Evolutionary conservation across 2,329 filamentous ascomycete genomes (phyloP).

Genomic region (Colletotrichum plurivorum): DNA sequence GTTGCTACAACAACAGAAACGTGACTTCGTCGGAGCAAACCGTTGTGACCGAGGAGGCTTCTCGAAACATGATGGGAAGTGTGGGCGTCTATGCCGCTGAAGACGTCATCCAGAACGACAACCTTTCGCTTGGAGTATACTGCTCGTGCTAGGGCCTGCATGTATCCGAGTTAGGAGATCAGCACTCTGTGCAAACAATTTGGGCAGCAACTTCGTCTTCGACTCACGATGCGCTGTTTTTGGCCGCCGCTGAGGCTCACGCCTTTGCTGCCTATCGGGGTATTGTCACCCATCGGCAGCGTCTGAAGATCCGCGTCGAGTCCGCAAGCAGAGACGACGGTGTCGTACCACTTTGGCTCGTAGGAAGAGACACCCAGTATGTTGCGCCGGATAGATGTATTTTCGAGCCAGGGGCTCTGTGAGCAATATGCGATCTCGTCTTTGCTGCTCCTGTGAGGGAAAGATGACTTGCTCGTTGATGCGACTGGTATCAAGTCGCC

Average conservation of each 20-base stretch:
- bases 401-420: slow-evolving; percentile 31
- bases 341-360: slow-evolving; percentile 25
- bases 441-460: not conserved
- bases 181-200: not conserved
- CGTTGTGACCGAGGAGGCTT: not conserved
- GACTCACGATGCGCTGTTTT: slow-evolving; percentile 34
- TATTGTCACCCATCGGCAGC: not conserved
- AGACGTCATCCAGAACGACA: slow-evolving; percentile 32
- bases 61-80: slow-evolving; percentile 14
- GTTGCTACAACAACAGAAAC: slow-evolving; percentile 13
- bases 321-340: slow-evolving; percentile 13
- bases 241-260: slow-evolving; percentile 19
- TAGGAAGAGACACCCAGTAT: slow-evolving; percentile 19
- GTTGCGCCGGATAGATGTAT: slow-evolving; percentile 21
- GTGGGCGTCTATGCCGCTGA: slow-evolving; percentile 27
- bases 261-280: slow-evolving; percentile 20
- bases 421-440: slow-evolving; percentile 22
- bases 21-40: not conserved
- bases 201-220: not conserved
- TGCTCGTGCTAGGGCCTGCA: slow-evolving; percentile 20
- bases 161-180: too few species aligned
- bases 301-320: slow-evolving; percentile 19
- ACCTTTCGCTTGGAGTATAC: slow-evolving; percentile 17
- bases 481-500: slow-evolving; percentile 19
- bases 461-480: not conserved